Percentiles rank a stretch among this genome's conserved stretches.
Conservation (phyloP, 2,329 filamentous ascomycete genomes). For the Exophiala dermatitidis region DNA sequence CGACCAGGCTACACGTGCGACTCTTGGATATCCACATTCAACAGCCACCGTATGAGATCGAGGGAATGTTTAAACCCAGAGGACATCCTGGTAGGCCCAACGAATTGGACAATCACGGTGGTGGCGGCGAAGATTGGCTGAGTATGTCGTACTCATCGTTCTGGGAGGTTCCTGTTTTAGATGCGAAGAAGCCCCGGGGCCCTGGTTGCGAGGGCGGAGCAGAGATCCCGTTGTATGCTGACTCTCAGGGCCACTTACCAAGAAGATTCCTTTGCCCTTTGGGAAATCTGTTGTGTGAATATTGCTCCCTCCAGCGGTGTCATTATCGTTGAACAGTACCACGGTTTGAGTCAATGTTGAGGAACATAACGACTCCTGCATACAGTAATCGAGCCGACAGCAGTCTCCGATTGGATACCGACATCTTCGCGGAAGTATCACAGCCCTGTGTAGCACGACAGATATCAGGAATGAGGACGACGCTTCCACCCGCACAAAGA, state of each 20-base stretch:
- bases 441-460: neutral
- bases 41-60: neutral
- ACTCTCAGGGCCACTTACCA: too few relatives aligned
- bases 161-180: too few relatives aligned
- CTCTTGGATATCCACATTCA: neutral
- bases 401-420: constrained; percentile 1
- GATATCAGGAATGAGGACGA: neutral
- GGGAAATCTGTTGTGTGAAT: too few relatives aligned
- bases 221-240: too few relatives aligned
- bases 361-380: neutral
- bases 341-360: neutral
- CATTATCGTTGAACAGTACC: neutral
- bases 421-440: neutral
- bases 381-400: neutral
- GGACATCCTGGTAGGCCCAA: too few relatives aligned
- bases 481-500: neutral
- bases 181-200: too few relatives aligned
- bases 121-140: too few relatives aligned
- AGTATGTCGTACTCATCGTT: too few relatives aligned
- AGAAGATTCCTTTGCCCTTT: too few relatives aligned
- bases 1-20: neutral
- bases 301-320: neutral
- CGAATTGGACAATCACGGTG: too few relatives aligned
- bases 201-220: too few relatives aligned
- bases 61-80: too few relatives aligned